Evolutionary conservation across 2,329 filamentous ascomycete species (phyloP), one percentile per base, ranked within the genome.

Genomic region (Aspergillus terreus): DNA sequence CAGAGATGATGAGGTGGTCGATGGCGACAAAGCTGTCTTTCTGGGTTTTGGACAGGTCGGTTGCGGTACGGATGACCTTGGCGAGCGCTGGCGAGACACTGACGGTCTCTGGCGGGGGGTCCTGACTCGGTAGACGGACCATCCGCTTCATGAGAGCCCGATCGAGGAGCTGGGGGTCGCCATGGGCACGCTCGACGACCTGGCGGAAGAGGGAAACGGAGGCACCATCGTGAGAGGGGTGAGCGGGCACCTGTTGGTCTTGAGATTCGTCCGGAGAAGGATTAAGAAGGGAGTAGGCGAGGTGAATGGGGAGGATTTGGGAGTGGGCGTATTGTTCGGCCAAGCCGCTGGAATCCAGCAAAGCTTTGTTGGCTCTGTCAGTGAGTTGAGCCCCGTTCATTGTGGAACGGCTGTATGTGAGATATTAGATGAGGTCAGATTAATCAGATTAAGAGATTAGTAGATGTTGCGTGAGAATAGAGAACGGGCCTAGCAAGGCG

Each of bases 1-100:
- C 78, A 1, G 89, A 85, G 56, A 86, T 85, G 65, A 99, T 96
- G 47, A 99, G 80, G 69, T 99, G 94, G 72, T 97, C 94, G 53
- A 97, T 86, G 38, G 92, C 94, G 58, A 99, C 89, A 71, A 85
- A 99, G 58, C 85, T 90, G 70, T 99, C 94, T 65, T 96, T 97
- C 65, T 99, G 94, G n/a, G 92, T 91, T 76, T 95, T 96, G 63
- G 95, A 92, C 49, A 99, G 74, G 30, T 97, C 91, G 70, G 88
- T 85, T 2, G 94, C 91, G 60, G 89, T 84, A 61, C 91, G 83
- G 47, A 99, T 79, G 51, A 96, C 82, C 61, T 87, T 89, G 56
- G 86, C 84, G 73, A 97, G 92, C 7, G 84, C 79, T 1, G 91
- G 90, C 10, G 92, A 86, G 63, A 95, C 84, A 49, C 88, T 85